Base-by-base conservation (phyloP, 371 early-diverging fungal genomes). In the Nematocida sp. region DNA sequence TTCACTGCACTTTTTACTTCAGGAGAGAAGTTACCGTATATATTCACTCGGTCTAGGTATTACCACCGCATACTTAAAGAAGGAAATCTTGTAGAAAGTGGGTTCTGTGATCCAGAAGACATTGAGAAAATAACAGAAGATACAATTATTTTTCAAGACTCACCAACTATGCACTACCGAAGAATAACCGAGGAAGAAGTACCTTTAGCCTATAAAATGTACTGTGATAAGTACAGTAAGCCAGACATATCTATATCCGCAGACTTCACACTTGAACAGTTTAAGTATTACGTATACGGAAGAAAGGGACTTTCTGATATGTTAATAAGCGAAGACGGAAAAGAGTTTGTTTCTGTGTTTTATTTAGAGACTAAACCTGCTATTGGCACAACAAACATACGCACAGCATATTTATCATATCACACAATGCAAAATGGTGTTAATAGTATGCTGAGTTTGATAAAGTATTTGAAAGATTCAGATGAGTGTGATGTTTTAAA, bases 1-100 rank as follows among this genome's bases (percentile, higher is more conserved):
- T 95, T 93, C 90, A 94, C 95, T 85, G 99, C 97, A 42, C 91
- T 94, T 1, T 99, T 97, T 89, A 97, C 98, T 7, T 94, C 92
- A 20, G 97, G 96, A 45, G 90, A 90, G 39, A 89, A 90, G 47
- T 87, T 97, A 62, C 98, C 97, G 9, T 94, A 91, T 84, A 93
- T 94, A 2, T 89, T 96, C 62, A 85, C 93, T 3, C 90, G 90
- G 4, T 91, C 91, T 83, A 87, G 90, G 88, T 92, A 90, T 84
- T 87, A 72, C 64, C 87, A 86, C 62, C 58, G 46, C n/a, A 83
- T 85, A 23, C 44, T 87, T 7, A 74, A 83, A 66, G 62, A 55
- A 40, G 57, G 71, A 27, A 58, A 60, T 25, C 71, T 87, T 2
- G 60, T 73, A 4, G 72, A 62, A 60, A 54, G 52, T 44, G 82